Conservation (phyloP, 805 yeast genomes). For the Saitoella complicata region DNA sequence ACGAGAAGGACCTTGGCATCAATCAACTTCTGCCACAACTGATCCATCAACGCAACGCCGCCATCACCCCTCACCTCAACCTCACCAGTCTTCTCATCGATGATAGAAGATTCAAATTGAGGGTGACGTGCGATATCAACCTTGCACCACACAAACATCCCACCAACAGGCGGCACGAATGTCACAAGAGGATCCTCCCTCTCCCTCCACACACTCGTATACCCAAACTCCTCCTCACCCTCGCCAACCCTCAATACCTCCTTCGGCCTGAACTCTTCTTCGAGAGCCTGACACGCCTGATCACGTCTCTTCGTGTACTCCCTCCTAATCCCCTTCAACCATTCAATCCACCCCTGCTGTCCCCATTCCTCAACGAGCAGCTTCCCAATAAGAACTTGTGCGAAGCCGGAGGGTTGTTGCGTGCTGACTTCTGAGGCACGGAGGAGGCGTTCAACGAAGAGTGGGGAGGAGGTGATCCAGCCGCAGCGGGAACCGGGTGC, state of each 20-base stretch:
- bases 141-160: neutral
- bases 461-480: constrained; percentile 66
- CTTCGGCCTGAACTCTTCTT: neutral
- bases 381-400: constrained; percentile 56
- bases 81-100: neutral
- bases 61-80: too few species aligned
- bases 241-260: neutral
- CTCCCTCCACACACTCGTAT: neutral
- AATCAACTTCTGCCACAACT: neutral
- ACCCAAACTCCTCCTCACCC: neutral
- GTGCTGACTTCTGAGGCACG: constrained; percentile 67
- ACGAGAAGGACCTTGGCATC: neutral
- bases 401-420: constrained; percentile 68
- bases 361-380: constrained; percentile 67
- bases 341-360: constrained; percentile 26
- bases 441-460: constrained; percentile 45
- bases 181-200: neutral
- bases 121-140: neutral
- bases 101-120: neutral
- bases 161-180: neutral
- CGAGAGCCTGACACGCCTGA: neutral
- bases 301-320: neutral
- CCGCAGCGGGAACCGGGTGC: constrained; percentile 88
- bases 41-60: neutral
- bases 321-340: neutral